A percentile compares a stretch with the other conserved stretches of the same genome.
These are phyloP conservation scores for Inosperma sp. DNA, from an alignment of 768 basidiomycete genomes.

Conservation along the genomic window DNA sequence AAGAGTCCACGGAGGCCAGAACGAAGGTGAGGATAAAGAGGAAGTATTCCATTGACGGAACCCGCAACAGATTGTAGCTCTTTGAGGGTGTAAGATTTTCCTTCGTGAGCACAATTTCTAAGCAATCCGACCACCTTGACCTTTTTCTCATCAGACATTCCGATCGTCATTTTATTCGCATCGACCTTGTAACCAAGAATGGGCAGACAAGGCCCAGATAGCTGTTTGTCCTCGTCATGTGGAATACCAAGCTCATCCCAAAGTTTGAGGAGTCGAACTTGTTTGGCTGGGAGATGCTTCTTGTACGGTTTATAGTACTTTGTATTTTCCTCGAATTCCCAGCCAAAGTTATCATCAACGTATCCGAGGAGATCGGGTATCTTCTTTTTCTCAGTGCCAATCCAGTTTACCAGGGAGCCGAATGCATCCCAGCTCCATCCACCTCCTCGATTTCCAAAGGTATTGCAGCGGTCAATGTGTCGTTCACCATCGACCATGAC, in stretches of 20 bases:
- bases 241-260: constrained; percentile 40
- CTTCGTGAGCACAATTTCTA: neutral
- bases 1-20: constrained; percentile 34
- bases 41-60: constrained; percentile 37
- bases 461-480: constrained; percentile 30
- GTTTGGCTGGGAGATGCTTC: constrained; percentile 24
- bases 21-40: constrained; percentile 33
- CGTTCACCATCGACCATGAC: constrained; percentile 24
- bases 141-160: constrained; percentile 16
- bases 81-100: neutral
- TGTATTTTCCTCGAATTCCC: constrained; percentile 19
- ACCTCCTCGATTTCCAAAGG: constrained; percentile 30
- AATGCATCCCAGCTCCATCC: constrained; percentile 25
- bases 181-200: constrained; percentile 41
- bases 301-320: constrained; percentile 30
- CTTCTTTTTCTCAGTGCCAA: constrained; percentile 20
- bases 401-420: constrained; percentile 32
- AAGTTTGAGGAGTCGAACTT: constrained; percentile 31
- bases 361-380: constrained; percentile 27
- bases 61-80: constrained; percentile 28
- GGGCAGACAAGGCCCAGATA: constrained; percentile 25
- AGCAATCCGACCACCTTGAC: constrained; percentile 7
- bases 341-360: constrained; percentile 32
- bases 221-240: constrained; percentile 38
- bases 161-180: constrained; percentile 27